These are phyloP conservation scores for Boletus speciosus DNA, from an alignment of 768 basidiomycete genomes.

Conservation along the genomic window DNA sequence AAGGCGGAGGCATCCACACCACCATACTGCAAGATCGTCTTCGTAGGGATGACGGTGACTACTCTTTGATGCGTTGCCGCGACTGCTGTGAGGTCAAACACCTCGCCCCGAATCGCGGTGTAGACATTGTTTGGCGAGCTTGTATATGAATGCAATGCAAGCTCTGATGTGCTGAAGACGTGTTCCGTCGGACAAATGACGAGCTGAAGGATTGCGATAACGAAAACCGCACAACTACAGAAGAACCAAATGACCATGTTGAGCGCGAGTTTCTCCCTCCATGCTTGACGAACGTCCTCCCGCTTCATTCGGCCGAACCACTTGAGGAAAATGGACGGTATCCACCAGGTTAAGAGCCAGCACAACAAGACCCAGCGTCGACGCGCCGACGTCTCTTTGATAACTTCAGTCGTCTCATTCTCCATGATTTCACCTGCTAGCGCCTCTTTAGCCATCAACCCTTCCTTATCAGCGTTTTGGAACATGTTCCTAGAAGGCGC, in stretches of 20 bases:
- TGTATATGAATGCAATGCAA: constrained; percentile 64
- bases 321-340: constrained; percentile 67
- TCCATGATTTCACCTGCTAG: constrained; percentile 83
- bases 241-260: constrained; percentile 96
- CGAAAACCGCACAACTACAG: constrained; percentile 85
- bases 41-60: constrained; percentile 70
- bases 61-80: constrained; percentile 63
- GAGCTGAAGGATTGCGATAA: constrained; percentile 82
- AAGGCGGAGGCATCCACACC: constrained; percentile 69
- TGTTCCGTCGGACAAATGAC: constrained; percentile 95
- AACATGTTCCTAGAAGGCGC: constrained; percentile 97
- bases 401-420: constrained; percentile 82
- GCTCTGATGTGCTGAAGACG: constrained; percentile 77
- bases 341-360: constrained; percentile 90
- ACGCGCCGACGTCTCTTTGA: constrained; percentile 78
- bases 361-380: constrained; percentile 85
- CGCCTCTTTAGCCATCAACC: constrained; percentile 73
- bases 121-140: constrained; percentile 72
- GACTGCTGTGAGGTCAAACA: constrained; percentile 79
- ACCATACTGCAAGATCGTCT: constrained; percentile 79
- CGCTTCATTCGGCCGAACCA: constrained; percentile 92
- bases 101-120: constrained; percentile 86
- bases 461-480: constrained; percentile 74
- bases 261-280: constrained; percentile 94
- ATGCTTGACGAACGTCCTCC: constrained; percentile 88